Conservation (phyloP, 495 filamentous ascomycete genomes). For the Rusavskia elegans region DNA sequence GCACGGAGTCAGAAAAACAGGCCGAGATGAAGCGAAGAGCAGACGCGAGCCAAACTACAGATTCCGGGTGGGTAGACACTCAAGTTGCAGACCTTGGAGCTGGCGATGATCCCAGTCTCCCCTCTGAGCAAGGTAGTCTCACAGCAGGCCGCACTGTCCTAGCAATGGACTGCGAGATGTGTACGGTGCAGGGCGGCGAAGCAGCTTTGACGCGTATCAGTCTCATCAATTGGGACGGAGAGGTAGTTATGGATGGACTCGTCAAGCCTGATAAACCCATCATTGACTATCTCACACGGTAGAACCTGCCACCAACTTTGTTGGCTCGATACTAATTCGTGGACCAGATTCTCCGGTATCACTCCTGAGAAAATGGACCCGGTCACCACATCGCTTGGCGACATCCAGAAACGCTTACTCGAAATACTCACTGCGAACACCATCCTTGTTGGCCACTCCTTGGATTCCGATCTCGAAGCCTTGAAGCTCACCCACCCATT, state of each 20-base stretch:
- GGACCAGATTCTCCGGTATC: constrained; percentile 57
- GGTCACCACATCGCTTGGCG: constrained; percentile 65
- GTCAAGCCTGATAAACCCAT: constrained; percentile 80
- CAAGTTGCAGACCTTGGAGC: constrained; percentile 47
- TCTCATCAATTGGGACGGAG: constrained; percentile 71
- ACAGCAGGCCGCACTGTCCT: constrained; percentile 71
- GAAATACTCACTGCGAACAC: constrained; percentile 55
- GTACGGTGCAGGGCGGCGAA: constrained; percentile 55
- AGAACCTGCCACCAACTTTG: constrained; percentile 7
- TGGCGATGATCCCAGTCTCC: constrained; percentile 45
- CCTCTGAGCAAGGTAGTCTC: constrained; percentile 65
- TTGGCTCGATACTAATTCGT: neutral
- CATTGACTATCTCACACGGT: constrained; percentile 76
- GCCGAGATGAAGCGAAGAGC: constrained; percentile 30
- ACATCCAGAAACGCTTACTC: constrained; percentile 68
- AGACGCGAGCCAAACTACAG: constrained; percentile 23
- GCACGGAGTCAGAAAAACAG: constrained; percentile 22
- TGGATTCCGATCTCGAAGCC: constrained; percentile 76
- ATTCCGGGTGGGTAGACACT: constrained; percentile 74
- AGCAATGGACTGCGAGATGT: constrained; percentile 95
- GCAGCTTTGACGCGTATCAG: constrained; percentile 79
- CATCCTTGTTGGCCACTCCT: constrained; percentile 79
- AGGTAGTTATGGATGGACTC: constrained; percentile 67
- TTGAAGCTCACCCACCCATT: constrained; percentile 78
- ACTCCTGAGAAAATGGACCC: constrained; percentile 64